Percentiles rank a stretch among this genome's conserved stretches.
These are phyloP conservation scores for Monosporozyma yasuniensis DNA, from an alignment of 805 yeast genomes.

Conservation along the genomic window DNA sequence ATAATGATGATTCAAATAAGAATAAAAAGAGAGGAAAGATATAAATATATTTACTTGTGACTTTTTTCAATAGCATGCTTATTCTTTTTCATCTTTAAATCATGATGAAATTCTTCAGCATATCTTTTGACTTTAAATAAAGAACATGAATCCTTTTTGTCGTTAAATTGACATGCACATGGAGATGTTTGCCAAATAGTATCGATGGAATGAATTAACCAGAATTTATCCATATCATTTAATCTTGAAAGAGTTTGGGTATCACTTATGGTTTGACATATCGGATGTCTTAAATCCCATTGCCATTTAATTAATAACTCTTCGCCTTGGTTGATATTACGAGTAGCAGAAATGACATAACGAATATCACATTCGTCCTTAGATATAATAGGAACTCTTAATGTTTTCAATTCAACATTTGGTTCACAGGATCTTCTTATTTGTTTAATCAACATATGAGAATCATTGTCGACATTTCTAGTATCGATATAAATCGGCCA, in stretches of 20 bases:
- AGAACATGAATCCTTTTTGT: conserved; percentile 38
- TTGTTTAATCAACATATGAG: not conserved
- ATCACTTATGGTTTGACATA: conserved; percentile 42
- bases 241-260: conserved; percentile 44
- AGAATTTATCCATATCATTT: conserved; percentile 43
- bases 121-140: conserved; percentile 56
- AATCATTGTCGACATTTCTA: conserved; percentile 34
- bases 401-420: conserved; percentile 55
- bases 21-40: not conserved
- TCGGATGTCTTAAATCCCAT: conserved; percentile 79
- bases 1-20: not conserved
- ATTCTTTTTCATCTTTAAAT: not conserved
- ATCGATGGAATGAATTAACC: conserved; percentile 53
- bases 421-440: conserved; percentile 69
- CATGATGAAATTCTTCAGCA: conserved; percentile 38
- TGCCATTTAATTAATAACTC: conserved; percentile 81
- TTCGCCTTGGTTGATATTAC: conserved; percentile 50
- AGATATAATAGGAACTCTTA: conserved; percentile 27
- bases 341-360: conserved; percentile 49
- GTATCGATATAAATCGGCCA: conserved; percentile 67
- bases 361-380: conserved; percentile 29
- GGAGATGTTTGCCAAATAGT: conserved; percentile 52
- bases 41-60: not conserved
- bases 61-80: not conserved
- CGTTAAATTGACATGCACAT: conserved; percentile 34